phyloP scores from a whole-genome alignment of 192 early-diverging fungal species.

The Linnemannia hyalina region DNA sequence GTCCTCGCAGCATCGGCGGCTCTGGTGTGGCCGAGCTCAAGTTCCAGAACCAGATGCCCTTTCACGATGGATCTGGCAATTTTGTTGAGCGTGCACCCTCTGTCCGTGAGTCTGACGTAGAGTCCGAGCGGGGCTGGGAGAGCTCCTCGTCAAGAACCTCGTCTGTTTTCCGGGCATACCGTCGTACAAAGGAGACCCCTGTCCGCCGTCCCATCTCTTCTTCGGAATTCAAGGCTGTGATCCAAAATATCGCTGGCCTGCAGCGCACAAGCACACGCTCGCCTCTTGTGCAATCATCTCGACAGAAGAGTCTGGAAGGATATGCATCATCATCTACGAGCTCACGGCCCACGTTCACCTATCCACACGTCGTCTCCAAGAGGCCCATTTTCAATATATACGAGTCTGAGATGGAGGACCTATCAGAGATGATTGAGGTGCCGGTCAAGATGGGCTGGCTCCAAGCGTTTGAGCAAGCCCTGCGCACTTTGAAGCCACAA shows the following conservation, averaged over 20 bases:
- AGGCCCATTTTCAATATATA: constrained; percentile 51
- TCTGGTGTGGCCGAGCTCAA: background rate
- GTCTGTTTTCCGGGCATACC: constrained; percentile 8
- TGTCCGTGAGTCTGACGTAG: constrained; percentile 16
- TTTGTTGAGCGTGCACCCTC: constrained; percentile 22
- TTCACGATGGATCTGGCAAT: constrained; percentile 52
- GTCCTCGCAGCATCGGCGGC: background rate
- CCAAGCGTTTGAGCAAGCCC: constrained; percentile 27
- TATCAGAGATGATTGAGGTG: constrained; percentile 37
- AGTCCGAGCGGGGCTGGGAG: constrained; percentile 29
- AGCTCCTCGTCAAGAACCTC: constrained; percentile 29
- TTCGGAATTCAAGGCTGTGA: constrained; percentile 36
- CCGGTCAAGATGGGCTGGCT: constrained; percentile 31
- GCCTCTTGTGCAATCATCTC: background rate
- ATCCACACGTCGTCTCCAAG: constrained; percentile 27
- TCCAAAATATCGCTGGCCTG: constrained; percentile 43
- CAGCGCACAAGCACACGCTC: constrained; percentile 17
- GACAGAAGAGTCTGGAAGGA: constrained; percentile 15
- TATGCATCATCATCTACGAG: background rate
- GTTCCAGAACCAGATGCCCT: constrained; percentile 51
- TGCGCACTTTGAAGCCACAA: background rate
- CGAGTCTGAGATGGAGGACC: constrained; percentile 43
- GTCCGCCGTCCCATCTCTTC: constrained; percentile 32
- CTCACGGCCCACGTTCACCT: constrained; percentile 22
- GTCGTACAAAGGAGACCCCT: background rate